phyloP scores from a whole-genome alignment of 1,139 yeast genomes.

The Wickerhamomyces sp. region DNA sequence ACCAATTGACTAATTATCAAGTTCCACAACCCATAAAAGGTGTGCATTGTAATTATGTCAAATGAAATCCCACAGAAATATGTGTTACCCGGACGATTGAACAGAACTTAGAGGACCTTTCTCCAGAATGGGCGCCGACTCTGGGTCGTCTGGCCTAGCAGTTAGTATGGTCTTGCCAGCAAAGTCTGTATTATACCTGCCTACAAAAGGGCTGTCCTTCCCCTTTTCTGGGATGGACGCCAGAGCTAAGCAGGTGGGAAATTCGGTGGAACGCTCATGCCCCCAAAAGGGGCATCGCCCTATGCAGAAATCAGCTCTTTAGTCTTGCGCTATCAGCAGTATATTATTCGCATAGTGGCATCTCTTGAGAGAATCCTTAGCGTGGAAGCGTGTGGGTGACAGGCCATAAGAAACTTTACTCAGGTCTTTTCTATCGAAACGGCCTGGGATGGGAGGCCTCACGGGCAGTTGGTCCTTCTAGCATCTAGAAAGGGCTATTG shows the following conservation, averaged over 20 bases:
- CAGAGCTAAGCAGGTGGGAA: conserved; percentile 85
- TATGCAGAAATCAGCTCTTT: no score
- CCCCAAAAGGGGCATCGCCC: no score
- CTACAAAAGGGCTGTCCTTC: conserved; percentile 36
- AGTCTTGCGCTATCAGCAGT: no score
- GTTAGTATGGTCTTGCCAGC: conserved; percentile 13
- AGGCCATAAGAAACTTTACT: conserved; percentile 61
- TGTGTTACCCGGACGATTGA: no score
- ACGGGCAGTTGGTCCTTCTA: conserved; percentile 63
- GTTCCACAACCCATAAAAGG: no score
- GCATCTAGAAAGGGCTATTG: conserved; percentile 44
- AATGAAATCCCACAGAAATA: neutral
- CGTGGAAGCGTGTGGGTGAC: conserved; percentile 72
- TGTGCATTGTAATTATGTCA: no score
- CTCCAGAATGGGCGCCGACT: neutral
- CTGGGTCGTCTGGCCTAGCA: conserved; percentile 20
- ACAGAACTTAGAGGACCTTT: neutral
- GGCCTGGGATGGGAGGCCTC: conserved; percentile 57
- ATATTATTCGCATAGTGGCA: no score
- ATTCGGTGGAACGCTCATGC: conserved; percentile 79
- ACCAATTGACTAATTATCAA: no score
- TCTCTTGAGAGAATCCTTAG: conserved; percentile 64
- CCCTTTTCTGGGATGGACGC: no score
- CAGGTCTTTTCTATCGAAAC: conserved; percentile 10
- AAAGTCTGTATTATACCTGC: conserved; percentile 64